Base-by-base conservation (phyloP, 192 early-diverging fungal species). In the Entomortierella beljakovae region DNA sequence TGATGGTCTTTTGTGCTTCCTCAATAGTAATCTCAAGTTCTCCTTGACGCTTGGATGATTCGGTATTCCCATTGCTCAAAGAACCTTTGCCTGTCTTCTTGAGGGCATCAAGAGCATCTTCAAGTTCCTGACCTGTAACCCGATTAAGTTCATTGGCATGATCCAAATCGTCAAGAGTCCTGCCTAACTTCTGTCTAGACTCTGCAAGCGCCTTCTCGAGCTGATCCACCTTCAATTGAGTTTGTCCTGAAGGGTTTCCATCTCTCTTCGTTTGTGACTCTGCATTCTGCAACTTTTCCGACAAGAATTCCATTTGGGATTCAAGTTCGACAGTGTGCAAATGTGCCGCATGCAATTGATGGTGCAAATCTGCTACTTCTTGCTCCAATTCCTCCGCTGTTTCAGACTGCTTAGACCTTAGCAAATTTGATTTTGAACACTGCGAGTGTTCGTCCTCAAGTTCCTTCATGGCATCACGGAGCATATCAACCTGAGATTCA, bases 401-500 rank as follows among this genome's bases (percentile, higher is more conserved):
- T 6, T 59, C 53, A 1, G 26, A 8, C 6, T 42, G n/a, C 13
- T 37, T 28, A 0, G 57, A 50, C 11, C 13, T 18, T 8, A 13
- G 22, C 4, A 8, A 9, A 10, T 22, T 40, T 10, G 51, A 46
- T 15, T 16, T 15, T 0, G 38, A 32, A 6, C 29, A 62, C 5
- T 13, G 25, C 10, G 68, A 48, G 23, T 71, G 61, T 15, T 26
- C 40, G 16, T 3, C 25, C 18, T 64, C 70, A 53, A 80, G 83
- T 25, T 84, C 77, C 23, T 69, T 73, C 71, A 84, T 80, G 26
- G 81, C 75, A 5, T 77, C 71, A 33, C 72, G 73, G 70, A 89
- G 82, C 80, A 89, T 81, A 8, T 73, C 69, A 3, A 87, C 34
- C 48, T 87, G 81, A 6, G 83, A 80, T 55, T 86, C 81, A 42